Conservation (phyloP, 257 asterid species). For the Solanum clarkiae region DNA sequence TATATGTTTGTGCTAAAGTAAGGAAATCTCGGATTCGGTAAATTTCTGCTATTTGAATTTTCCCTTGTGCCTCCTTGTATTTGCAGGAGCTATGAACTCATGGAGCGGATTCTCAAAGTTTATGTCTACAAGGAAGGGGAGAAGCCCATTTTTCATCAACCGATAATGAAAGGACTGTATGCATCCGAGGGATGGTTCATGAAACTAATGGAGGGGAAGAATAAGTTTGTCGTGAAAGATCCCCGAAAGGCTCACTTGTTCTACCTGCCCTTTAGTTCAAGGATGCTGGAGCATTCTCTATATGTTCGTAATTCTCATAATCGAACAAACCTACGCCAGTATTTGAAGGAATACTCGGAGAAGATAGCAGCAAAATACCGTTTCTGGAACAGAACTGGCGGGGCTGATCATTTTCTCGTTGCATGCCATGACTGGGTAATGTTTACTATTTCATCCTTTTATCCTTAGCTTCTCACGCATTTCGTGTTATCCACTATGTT, state of each 20-base stretch:
- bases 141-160: slow-evolving; percentile 84
- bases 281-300: slow-evolving; percentile 48
- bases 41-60: background rate
- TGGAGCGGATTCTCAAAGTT: slow-evolving; percentile 63
- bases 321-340: slow-evolving; percentile 56
- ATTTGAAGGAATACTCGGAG: slow-evolving; percentile 64
- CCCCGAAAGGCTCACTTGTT: slow-evolving; percentile 75
- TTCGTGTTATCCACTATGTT: background rate
- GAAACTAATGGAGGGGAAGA: slow-evolving; percentile 85
- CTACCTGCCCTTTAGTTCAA: slow-evolving; percentile 85
- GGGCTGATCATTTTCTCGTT: slow-evolving; percentile 88
- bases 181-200: slow-evolving; percentile 98
- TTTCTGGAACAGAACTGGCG: slow-evolving; percentile 90
- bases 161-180: slow-evolving; percentile 63
- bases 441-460: background rate
- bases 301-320: slow-evolving; percentile 71
- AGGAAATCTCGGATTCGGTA: background rate
- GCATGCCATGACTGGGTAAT: slow-evolving; percentile 97
- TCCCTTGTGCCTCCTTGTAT: background rate
- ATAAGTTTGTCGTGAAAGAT: slow-evolving; percentile 54
- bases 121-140: slow-evolving; percentile 72
- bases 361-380: slow-evolving; percentile 65
- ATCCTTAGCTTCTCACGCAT: background rate
- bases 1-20: background rate
- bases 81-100: slow-evolving; percentile 79